Base-by-base conservation (phyloP, 305 asterid species). In the Fraxinus albicans region DNA sequence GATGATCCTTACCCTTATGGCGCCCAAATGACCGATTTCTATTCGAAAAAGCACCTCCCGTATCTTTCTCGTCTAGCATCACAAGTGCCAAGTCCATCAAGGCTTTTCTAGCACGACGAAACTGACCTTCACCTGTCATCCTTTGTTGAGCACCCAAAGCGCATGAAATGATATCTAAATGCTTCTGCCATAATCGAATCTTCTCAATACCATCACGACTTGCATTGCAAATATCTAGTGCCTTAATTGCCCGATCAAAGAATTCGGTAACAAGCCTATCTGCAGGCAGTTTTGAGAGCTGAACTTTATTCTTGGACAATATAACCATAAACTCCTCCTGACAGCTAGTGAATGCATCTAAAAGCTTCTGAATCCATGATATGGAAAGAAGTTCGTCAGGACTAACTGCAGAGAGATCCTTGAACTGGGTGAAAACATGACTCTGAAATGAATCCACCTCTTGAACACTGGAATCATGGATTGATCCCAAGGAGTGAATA, bases 171-270 rank as follows among this genome's bases (percentile, higher is more conserved):
- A 96, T 96, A 50, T 95, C 98, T 79, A 94, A 80, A 79, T 96
- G 94, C 82, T 90, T 96, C 84, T 93, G 92, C 99, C 98, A 93
- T 55, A 86, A 84, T 5, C 96, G 92, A 77, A 96, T 85, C 75
- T 88, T 92, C 89, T 93, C 97, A 38, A 94, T 85, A 19, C 97
- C 99, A 85, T 96, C 98, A 9, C 99, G 97, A 44, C 96, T 86
- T 9, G 99, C 95, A 76, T 96, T 96, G 86, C 93, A 91, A 58
- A 96, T 95, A 87, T 96, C 99, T 88, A 96, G 95, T 65, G 97
- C 98, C 85, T 95, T 94, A 8, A 95, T 90, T 29, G 93, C 85
- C 76, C 95, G 83, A 47, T 96, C 99, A 55, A 93, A 93, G 85
- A 86, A 96, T 53, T 96, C 99, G 0, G 88, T 53, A 10, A 92